A percentile compares a stretch with the other conserved stretches of the same genome.
These are phyloP conservation scores for Mimosa bimucronata DNA, from an alignment of 306 rosid species.

Conservation along the genomic window DNA sequence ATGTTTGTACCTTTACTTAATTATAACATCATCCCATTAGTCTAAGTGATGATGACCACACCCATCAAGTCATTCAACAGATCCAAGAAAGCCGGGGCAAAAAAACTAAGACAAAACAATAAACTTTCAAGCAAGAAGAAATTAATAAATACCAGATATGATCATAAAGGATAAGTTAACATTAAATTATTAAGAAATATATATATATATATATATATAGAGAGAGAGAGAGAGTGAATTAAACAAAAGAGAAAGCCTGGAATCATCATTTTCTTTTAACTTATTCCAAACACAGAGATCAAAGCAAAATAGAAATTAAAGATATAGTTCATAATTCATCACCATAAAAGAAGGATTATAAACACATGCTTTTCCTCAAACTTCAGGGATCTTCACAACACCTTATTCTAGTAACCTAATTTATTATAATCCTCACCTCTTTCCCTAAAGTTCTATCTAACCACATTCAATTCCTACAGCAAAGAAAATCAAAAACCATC, in stretches of 20 bases:
- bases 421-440: background rate
- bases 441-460: background rate
- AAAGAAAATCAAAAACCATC: background rate
- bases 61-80: constrained; percentile 46
- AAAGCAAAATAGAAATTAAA: constrained; percentile 10
- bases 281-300: constrained; percentile 48
- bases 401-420: background rate
- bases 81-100: constrained; percentile 3
- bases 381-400: background rate
- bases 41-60: constrained; percentile 42
- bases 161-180: background rate
- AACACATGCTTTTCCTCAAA: constrained; percentile 30
- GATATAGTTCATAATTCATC: constrained; percentile 38
- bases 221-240: constrained; percentile 18
- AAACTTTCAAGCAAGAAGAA: background rate
- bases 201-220: background rate
- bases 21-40: constrained; percentile 16
- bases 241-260: constrained; percentile 6
- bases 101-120: background rate
- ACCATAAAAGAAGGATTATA: constrained; percentile 38
- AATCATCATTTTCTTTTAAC: constrained; percentile 39
- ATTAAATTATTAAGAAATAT: constrained; percentile 32
- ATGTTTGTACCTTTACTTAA: background rate
- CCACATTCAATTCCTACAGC: constrained; percentile 28
- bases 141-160: background rate